Conservation (phyloP, 164 flowering plant species). For the Berberis vulgaris region DNA sequence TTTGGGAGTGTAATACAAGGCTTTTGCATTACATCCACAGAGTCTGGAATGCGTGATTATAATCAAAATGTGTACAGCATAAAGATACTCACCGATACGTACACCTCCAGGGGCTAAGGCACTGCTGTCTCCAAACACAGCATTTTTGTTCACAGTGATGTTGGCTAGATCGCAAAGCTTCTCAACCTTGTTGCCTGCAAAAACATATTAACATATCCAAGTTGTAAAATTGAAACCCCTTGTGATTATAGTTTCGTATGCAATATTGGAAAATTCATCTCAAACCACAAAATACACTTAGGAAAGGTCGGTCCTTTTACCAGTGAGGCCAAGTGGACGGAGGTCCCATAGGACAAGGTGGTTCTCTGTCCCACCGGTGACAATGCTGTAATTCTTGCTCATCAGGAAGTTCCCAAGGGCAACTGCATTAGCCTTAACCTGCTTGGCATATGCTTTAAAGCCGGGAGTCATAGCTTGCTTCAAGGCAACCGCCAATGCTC, state of each 20-base stretch:
- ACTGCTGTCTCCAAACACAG: slow-evolving; percentile 99
- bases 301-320: slow-evolving; percentile 21
- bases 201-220: slow-evolving; percentile 3
- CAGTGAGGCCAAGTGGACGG: slow-evolving; percentile 98
- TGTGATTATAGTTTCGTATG: not conserved
- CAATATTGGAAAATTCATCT: not conserved
- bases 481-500: slow-evolving; percentile 95
- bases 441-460: slow-evolving; percentile 97
- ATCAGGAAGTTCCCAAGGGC: slow-evolving; percentile 89
- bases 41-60: not conserved
- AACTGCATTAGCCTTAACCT: slow-evolving; percentile 96
- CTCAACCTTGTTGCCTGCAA: slow-evolving; percentile 90
- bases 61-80: too few species aligned
- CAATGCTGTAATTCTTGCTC: slow-evolving; percentile 88
- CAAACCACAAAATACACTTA: not conserved
- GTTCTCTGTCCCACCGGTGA: slow-evolving; percentile 96
- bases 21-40: not conserved
- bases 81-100: slow-evolving; percentile 57
- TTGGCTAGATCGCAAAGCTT: slow-evolving; percentile 86
- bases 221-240: not conserved
- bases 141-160: slow-evolving; percentile 97
- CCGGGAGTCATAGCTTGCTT: slow-evolving; percentile 80
- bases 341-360: slow-evolving; percentile 99
- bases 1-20: not conserved
- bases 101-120: slow-evolving; percentile 98